Conservation (phyloP, 2,329 filamentous ascomycete species). For the Blastomyces gilchristii region DNA sequence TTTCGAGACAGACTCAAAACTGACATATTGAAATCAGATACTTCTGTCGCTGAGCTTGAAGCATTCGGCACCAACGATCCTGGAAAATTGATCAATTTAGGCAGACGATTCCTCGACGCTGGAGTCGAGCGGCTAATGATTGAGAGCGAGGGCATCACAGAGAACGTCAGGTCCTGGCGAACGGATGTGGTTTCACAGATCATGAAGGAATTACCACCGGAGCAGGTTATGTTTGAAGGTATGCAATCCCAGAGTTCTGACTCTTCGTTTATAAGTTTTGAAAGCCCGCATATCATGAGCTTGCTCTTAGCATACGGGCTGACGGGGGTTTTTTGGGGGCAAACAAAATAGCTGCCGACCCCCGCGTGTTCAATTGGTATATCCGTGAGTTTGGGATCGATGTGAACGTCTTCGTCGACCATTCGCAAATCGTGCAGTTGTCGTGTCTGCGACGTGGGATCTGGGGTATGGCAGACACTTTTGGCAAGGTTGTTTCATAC, state of each 20-base stretch:
- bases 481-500: conserved; percentile 42
- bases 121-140: conserved; percentile 50
- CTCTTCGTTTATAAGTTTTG: background rate
- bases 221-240: conserved; percentile 48
- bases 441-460: conserved; percentile 43
- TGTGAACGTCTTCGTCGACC: conserved; percentile 49
- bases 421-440: conserved; percentile 49
- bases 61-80: conserved; percentile 42
- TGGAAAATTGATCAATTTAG: conserved; percentile 41
- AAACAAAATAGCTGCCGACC: conserved; percentile 38
- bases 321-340: background rate
- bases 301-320: no score
- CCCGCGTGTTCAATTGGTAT: conserved; percentile 48
- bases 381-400: conserved; percentile 47
- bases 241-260: background rate
- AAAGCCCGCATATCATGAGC: background rate
- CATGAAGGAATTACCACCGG: conserved; percentile 41
- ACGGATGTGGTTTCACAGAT: conserved; percentile 47
- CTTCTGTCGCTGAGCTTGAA: conserved; percentile 38
- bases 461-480: conserved; percentile 48
- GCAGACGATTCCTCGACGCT: conserved; percentile 40
- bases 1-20: background rate
- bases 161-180: conserved; percentile 46
- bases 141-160: conserved; percentile 50
- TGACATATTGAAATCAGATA: conserved; percentile 27